Evolutionary conservation across 164 flowering plant genomes (phyloP), one percentile per base, ranked within the genome.

Genomic region (Brasenia schreberi): DNA sequence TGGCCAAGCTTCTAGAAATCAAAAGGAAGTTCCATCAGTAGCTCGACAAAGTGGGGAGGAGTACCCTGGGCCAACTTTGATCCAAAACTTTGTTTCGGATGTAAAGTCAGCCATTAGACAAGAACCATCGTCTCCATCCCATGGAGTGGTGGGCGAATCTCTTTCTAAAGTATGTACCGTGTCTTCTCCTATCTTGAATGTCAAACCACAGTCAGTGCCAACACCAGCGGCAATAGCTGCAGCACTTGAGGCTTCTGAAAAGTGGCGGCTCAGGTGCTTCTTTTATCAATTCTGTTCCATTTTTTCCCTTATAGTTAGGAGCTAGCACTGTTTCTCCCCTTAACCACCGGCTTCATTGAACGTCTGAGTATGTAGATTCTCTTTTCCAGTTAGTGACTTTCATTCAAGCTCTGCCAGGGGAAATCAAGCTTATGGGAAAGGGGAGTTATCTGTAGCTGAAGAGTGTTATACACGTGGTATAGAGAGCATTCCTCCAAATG

Each of bases 371-470:
- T 56, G 18, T 66, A 18, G 11, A 42, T 66, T 43, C 17, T 66
- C 59, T 16, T 33, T 33, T 33, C 39, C 39, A 33, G 4, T 33
- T 33, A 33, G 39, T 33, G 39, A 33, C 39, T 33, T 56, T 61
- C 44, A 4, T 42, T 18, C 43, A 7, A n/a, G 4, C 61, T 63
- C 16, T 42, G 18, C 61, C 76, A 95, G 97, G 86, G 99, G 99
- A 45, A 95, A 95, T 77, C 85, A 89, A 77, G 96, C 97, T 27
- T 92, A 92, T 82, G 77, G 85, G 23, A 81, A 69, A 70, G 89
- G 88, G 67, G 75, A 87, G 73, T 62, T 92, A 62, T 70, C 81
- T n/a, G 83, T 79, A 78, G 97, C 99, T 65, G 99, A 95, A 77
- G 89, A 80, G 16, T 86, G 66, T 67, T 95, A 92, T 75, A 83